Percentiles rank a stretch among this genome's conserved stretches.
Evolutionary conservation across 495 filamentous ascomycete genomes (phyloP).

Genomic region (Xylaria nigripes): DNA sequence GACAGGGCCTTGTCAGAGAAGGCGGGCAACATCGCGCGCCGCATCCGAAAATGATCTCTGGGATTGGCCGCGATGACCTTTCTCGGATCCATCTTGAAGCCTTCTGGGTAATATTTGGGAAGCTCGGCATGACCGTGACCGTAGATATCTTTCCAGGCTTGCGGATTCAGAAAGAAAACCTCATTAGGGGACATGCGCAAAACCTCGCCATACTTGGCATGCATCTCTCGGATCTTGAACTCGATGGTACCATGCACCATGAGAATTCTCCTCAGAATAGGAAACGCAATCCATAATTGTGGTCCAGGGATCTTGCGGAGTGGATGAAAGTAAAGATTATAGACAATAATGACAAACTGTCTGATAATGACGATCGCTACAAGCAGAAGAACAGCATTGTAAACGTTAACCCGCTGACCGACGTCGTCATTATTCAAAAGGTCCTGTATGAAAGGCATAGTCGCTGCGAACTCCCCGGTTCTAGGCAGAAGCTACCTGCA

Average conservation of each 20-base stretch:
- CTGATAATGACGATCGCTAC: not conserved
- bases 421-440: not conserved
- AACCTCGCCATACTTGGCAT: slow-evolving; percentile 44
- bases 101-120: slow-evolving; percentile 17
- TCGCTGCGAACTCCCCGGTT: not conserved
- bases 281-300: not conserved
- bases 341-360: not conserved
- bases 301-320: not conserved
- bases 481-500: not conserved
- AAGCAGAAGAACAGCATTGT: not conserved
- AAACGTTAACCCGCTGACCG: not conserved
- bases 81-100: not conserved
- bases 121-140: slow-evolving; percentile 31
- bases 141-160: slow-evolving; percentile 54
- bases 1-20: slow-evolving; percentile 43
- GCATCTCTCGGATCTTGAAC: slow-evolving; percentile 10
- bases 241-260: not conserved
- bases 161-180: slow-evolving; percentile 45
- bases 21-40: slow-evolving; percentile 40
- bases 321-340: not conserved
- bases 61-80: not conserved
- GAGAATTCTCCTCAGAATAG: not conserved
- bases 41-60: slow-evolving; percentile 31
- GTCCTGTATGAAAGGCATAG: not conserved
- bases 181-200: slow-evolving; percentile 50